These are phyloP conservation scores for Verticillium isaacii DNA, from an alignment of 2,329 filamentous ascomycete species.

Conservation along the genomic window DNA sequence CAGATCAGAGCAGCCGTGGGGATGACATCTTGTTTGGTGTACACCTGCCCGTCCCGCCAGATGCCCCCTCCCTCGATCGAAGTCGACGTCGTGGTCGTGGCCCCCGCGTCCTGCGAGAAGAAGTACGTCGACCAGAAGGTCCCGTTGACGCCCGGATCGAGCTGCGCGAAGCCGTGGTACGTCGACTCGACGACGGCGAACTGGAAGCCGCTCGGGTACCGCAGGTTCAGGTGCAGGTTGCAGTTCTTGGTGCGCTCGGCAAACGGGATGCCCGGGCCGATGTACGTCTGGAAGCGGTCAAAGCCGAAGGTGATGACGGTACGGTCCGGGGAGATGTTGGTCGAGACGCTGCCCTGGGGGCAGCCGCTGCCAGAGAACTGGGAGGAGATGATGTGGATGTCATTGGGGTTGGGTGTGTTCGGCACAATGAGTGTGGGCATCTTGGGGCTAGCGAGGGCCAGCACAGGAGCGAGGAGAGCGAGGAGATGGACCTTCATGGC, in stretches of 20 bases:
- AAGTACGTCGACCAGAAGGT: slow-evolving; percentile 42
- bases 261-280: slow-evolving; percentile 31
- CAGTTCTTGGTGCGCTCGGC: slow-evolving; percentile 40
- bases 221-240: slow-evolving; percentile 40
- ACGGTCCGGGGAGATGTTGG: slow-evolving; percentile 35
- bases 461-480: slow-evolving; percentile 27
- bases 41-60: slow-evolving; percentile 38
- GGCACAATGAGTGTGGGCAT: slow-evolving; percentile 22
- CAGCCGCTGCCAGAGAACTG: slow-evolving; percentile 39
- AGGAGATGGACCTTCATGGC: slow-evolving; percentile 31
- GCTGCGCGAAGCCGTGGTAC: slow-evolving; percentile 43
- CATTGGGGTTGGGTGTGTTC: slow-evolving; percentile 30
- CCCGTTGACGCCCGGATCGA: slow-evolving; percentile 37
- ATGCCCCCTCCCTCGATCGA: slow-evolving; percentile 35
- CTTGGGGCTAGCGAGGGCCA: slow-evolving; percentile 30
- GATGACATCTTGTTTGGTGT: slow-evolving; percentile 40
- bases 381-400: slow-evolving; percentile 35
- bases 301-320: slow-evolving; percentile 43
- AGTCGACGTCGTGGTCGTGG: slow-evolving; percentile 38
- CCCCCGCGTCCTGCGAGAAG: slow-evolving; percentile 38
- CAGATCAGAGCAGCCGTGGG: slow-evolving; percentile 39
- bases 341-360: slow-evolving; percentile 36
- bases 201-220: slow-evolving; percentile 42
- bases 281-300: slow-evolving; percentile 41
- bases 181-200: slow-evolving; percentile 40